Evolutionary conservation across 2,329 filamentous ascomycete species (phyloP).

Genomic region (Nothophoma quercina): DNA sequence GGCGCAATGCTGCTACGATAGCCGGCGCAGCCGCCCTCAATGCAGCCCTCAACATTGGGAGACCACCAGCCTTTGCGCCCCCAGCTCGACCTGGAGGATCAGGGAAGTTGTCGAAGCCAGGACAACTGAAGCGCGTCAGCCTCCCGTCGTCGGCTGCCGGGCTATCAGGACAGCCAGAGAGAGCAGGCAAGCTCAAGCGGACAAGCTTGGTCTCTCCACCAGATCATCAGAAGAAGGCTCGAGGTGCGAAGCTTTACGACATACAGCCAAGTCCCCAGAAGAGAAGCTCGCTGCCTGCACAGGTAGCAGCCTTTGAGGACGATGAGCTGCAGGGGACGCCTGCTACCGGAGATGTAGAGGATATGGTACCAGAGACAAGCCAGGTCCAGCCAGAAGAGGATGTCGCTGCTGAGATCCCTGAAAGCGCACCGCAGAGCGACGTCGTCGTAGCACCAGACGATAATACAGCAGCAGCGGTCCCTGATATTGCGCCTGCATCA

Average conservation of each 20-base stretch:
- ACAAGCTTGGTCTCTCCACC: not conserved
- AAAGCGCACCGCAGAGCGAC: no score
- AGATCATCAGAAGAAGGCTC: not conserved
- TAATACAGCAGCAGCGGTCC: not conserved
- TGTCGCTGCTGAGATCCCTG: not conserved
- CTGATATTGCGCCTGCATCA: not conserved
- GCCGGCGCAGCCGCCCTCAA: conserved; percentile 40
- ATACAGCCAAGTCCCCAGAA: conserved; percentile 4
- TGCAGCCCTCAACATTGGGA: conserved; percentile 31
- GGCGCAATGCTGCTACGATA: conserved; percentile 20
- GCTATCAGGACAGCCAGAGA: no score
- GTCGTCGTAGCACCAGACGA: not conserved
- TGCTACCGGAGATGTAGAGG: not conserved
- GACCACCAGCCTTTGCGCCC: conserved; percentile 6
- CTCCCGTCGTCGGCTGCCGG: no score
- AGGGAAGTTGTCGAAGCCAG: not conserved
- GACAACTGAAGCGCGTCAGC: not conserved
- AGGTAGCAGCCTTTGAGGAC: not conserved
- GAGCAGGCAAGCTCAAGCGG: not conserved
- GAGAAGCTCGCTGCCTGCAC: conserved; percentile 3
- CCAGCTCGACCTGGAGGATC: not conserved
- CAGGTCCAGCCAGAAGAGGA: not conserved
- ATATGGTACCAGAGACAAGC: conserved; percentile 2
- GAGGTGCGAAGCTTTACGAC: conserved; percentile 7
- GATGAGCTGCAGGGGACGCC: not conserved